Conservation (phyloP, 1,284 basidiomycete species). For the Leccinum fuscescens region DNA sequence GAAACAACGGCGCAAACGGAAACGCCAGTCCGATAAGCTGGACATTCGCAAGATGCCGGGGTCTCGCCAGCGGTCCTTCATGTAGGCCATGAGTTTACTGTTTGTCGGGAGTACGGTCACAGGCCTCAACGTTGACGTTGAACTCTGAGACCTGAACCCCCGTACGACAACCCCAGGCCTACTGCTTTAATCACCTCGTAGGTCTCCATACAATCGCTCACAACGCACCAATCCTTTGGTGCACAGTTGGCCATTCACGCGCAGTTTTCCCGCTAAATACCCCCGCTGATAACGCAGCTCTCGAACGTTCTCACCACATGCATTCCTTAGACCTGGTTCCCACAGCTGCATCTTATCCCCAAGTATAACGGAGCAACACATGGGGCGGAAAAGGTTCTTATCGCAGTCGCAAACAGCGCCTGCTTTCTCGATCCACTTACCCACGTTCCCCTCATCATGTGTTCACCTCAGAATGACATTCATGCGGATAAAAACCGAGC, state of each 20-base stretch:
- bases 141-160: not conserved
- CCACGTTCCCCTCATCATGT: not conserved
- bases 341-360: not conserved
- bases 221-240: not conserved
- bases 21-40: not conserved
- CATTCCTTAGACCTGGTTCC: not conserved
- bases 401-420: not conserved
- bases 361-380: not conserved
- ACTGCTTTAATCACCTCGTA: not conserved
- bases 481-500: slow-evolving; percentile 1
- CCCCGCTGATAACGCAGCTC: not conserved
- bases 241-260: not conserved
- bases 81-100: not conserved
- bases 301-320: not conserved
- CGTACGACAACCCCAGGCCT: not conserved
- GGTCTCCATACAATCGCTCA: not conserved
- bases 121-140: not conserved
- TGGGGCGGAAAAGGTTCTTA: not conserved
- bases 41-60: not conserved
- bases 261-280: not conserved
- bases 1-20: not conserved
- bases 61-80: not conserved
- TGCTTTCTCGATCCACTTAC: not conserved
- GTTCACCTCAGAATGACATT: not conserved
- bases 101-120: not conserved